Evolutionary conservation across 1,139 yeast genomes (phyloP).

Genomic region (Scheffersomyces parashehatae): DNA sequence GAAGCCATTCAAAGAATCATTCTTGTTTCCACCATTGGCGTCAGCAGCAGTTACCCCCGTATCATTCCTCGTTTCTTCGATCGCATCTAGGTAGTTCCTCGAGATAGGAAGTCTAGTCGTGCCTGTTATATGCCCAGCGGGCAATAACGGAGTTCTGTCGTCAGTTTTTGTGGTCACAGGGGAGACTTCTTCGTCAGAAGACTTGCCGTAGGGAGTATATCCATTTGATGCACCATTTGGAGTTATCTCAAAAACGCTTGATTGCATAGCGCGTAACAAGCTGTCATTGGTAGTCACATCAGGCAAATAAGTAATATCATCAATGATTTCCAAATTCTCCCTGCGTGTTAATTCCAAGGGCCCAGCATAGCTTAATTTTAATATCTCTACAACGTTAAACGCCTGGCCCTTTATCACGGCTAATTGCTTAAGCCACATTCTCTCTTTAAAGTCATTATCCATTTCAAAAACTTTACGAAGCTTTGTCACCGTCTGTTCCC

Average conservation of each 20-base stretch:
- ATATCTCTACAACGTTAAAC: slow-evolving; percentile 68
- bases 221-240: neutral
- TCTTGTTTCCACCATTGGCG: neutral
- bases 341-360: slow-evolving; percentile 68
- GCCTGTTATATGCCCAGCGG: neutral
- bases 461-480: slow-evolving; percentile 51
- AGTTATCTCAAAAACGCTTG: slow-evolving; percentile 20
- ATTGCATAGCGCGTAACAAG: slow-evolving; percentile 18
- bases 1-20: neutral
- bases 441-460: slow-evolving; percentile 62
- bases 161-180: neutral
- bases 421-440: slow-evolving; percentile 70
- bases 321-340: slow-evolving; percentile 58
- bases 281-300: slow-evolving; percentile 15
- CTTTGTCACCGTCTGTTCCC: slow-evolving; percentile 59
- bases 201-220: neutral
- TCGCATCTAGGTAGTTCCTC: neutral
- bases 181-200: neutral
- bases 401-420: slow-evolving; percentile 80
- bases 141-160: slow-evolving; percentile 10
- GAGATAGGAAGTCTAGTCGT: neutral
- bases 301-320: slow-evolving; percentile 64
- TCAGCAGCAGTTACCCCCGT: neutral
- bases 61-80: neutral
- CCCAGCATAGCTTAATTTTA: slow-evolving; percentile 59